These are phyloP conservation scores for Brasenia schreberi DNA, from an alignment of 164 flowering plant genomes.

Conservation along the genomic window DNA sequence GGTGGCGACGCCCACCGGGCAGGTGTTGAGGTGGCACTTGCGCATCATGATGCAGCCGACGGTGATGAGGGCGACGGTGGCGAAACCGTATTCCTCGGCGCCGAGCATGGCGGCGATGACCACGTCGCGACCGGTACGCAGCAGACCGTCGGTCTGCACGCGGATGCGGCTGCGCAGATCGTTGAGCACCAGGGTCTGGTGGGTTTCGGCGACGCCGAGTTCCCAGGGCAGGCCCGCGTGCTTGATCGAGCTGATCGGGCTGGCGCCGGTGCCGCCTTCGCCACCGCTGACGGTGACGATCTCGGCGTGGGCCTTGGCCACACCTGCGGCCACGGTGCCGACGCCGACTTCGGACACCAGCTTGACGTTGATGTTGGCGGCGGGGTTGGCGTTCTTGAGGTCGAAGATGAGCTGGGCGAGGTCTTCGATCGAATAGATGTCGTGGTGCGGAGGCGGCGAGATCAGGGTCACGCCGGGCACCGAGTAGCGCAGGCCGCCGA, in stretches of 20 bases:
- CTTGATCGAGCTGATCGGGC: slow-evolving; percentile 95
- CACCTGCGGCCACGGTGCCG: slow-evolving; percentile 99
- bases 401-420: slow-evolving; percentile 96
- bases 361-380: slow-evolving; percentile 96
- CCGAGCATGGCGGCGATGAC: slow-evolving; percentile 97
- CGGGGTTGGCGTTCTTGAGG: slow-evolving; percentile 95
- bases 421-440: slow-evolving; percentile 98
- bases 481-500: slow-evolving; percentile 93
- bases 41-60: slow-evolving; percentile 99
- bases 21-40: slow-evolving; percentile 95
- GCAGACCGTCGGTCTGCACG: no score
- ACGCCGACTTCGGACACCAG: slow-evolving; percentile 99
- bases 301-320: slow-evolving; percentile 99
- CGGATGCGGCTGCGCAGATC: no score
- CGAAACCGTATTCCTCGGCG: slow-evolving; percentile 98
- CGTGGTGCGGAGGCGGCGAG: slow-evolving; percentile 99
- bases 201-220: slow-evolving; percentile 92
- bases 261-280: slow-evolving; percentile 99
- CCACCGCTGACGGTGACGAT: slow-evolving; percentile 96
- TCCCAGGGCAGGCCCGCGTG: slow-evolving; percentile 99
- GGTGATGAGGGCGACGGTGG: slow-evolving; percentile 95
- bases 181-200: slow-evolving; percentile 97
- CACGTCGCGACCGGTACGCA: no score
- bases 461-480: slow-evolving; percentile 99
- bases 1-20: slow-evolving; percentile 99